Percentiles rank a stretch among this genome's conserved stretches.
Evolutionary conservation across 305 asterid genomes (phyloP).

Genomic region (Fraxinus albicans): DNA sequence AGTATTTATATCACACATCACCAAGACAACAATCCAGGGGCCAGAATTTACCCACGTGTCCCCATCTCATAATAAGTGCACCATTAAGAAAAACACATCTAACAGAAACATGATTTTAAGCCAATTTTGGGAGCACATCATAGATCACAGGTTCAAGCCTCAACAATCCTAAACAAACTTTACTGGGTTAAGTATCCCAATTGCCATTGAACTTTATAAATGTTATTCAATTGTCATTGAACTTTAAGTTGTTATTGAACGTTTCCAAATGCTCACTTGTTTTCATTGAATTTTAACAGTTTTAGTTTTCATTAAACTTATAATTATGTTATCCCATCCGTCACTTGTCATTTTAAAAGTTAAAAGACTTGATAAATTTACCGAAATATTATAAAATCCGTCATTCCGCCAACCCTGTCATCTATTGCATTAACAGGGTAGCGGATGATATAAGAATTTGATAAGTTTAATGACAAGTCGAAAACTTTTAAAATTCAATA

Average conservation of each 20-base stretch:
- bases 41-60: too few species aligned
- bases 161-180: neutral
- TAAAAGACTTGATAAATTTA: neutral
- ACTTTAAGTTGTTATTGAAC: neutral
- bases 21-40: too few species aligned
- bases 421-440: neutral
- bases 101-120: too few species aligned
- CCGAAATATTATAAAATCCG: neutral
- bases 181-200: neutral
- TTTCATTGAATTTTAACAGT: neutral
- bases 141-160: too few species aligned
- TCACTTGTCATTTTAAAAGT: neutral
- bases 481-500: too few species aligned
- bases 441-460: neutral
- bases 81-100: too few species aligned
- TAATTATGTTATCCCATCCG: neutral
- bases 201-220: neutral
- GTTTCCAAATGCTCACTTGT: neutral
- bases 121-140: too few species aligned
- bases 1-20: too few species aligned
- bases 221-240: neutral
- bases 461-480: neutral
- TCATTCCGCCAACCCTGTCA: neutral
- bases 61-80: too few species aligned
- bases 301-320: neutral